These are phyloP conservation scores for Lasiodiplodia gonubiensis DNA, from an alignment of 2,329 filamentous ascomycete genomes.

Conservation along the genomic window DNA sequence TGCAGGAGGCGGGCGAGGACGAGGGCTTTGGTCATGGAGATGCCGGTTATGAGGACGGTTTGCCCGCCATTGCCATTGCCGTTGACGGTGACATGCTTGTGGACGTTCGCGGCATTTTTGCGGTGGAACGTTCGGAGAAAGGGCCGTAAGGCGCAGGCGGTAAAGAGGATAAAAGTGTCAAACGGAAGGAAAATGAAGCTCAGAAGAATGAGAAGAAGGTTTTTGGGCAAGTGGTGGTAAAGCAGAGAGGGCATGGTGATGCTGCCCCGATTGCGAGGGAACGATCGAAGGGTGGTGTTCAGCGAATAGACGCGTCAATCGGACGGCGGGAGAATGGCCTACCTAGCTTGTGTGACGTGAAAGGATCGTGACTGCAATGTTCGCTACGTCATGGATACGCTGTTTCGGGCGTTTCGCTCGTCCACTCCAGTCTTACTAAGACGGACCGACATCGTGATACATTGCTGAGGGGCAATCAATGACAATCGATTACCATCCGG, in stretches of 20 bases:
- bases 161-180: constrained; percentile 44
- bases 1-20: constrained; percentile 69
- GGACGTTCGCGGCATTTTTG: background rate
- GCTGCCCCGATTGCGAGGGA: background rate
- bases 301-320: background rate
- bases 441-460: background rate
- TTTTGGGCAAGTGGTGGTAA: constrained; percentile 54
- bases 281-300: background rate
- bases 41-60: constrained; percentile 72
- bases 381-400: constrained; percentile 23
- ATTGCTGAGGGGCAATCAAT: background rate
- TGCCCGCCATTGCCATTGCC: constrained; percentile 38
- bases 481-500: background rate
- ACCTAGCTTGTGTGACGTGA: background rate
- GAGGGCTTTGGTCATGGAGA: constrained; percentile 75
- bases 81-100: constrained; percentile 28
- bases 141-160: constrained; percentile 42
- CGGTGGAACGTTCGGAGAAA: constrained; percentile 35
- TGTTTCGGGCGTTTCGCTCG: background rate
- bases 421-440: background rate
- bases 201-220: constrained; percentile 53
- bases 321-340: background rate
- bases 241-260: constrained; percentile 35
- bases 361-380: background rate
- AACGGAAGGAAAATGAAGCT: constrained; percentile 39